These are phyloP conservation scores for Suillus subluteus DNA, from an alignment of 768 basidiomycete species.

Conservation along the genomic window DNA sequence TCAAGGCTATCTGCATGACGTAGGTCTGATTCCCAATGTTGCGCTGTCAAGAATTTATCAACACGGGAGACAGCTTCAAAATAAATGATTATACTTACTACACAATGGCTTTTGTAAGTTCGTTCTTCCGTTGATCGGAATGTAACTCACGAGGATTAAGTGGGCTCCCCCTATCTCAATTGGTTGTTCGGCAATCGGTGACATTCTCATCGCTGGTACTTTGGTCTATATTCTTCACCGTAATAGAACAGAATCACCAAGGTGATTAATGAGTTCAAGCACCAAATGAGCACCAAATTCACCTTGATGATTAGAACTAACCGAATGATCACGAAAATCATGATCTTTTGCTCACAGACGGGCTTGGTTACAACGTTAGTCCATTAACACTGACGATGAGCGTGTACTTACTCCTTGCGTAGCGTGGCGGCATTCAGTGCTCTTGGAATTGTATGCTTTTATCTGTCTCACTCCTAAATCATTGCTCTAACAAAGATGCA, in stretches of 20 bases:
- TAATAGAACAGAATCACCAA: conserved; percentile 11
- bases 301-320: conserved; percentile 15
- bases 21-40: neutral
- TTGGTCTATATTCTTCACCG: conserved; percentile 20
- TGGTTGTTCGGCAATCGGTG: conserved; percentile 24
- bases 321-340: conserved; percentile 21
- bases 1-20: neutral
- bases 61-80: neutral
- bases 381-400: neutral
- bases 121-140: neutral
- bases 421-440: conserved; percentile 24
- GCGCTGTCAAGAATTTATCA: neutral
- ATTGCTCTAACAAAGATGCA: conserved; percentile 9
- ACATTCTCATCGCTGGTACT: conserved; percentile 27
- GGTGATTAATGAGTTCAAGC: conserved; percentile 14
- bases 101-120: neutral
- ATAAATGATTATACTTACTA: neutral
- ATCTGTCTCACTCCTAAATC: neutral
- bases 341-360: conserved; percentile 30
- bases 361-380: conserved; percentile 30
- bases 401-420: neutral
- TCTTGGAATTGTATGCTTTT: conserved; percentile 21
- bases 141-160: conserved; percentile 14
- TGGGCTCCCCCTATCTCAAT: conserved; percentile 28
- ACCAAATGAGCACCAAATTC: neutral